Base-by-base conservation (phyloP, 306 rosid genomes). In the Canavalia ensiformis region DNA sequence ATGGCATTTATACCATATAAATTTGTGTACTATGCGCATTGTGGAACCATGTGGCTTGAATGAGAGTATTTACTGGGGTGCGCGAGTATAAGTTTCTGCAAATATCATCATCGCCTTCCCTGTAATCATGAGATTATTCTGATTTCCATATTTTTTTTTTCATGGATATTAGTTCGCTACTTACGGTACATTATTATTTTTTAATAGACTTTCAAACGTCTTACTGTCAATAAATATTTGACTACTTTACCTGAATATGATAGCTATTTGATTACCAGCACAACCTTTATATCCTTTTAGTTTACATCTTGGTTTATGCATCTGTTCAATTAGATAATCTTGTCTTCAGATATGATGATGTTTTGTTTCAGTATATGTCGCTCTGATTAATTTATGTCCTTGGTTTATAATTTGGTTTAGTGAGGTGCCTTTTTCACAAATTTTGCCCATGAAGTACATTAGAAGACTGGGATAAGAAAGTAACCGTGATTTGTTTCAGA, bases 331-430 rank as follows among this genome's bases (percentile, higher is more conserved):
- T 1, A 25, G 72, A 18, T 0, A 5, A 42, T 18, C 54, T 42
- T 68, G 56, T 9, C 4, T 68, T 55, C 18, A 7, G 13, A 66
- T 39, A 2, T 11, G 4, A 2, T 2, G 3, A 2, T 66, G 72
- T 1, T 41, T 18, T 66, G 52, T 65, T 12, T 39, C 1, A 64
- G 49, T 64, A n/a, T 41, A 8, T 1, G 3, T 3, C 47, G 0
- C 11, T 63, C 31, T 65, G 12, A 18, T 4, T 18, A 18, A 18
- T 18, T 66, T 8, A 6, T 66, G 41, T 66, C 25, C 13, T 8
- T 42, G 8, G 34, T 65, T 42, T 18, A 65, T 65, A 65, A 65
- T 65, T 7, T 66, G 52, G 18, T 66, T 41, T 42, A 66, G 35
- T 41, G 25, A 8, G 35, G 3, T 6, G 1, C 35, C 52, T 33